Evolutionary conservation across 441 rosid genomes (phyloP).

Genomic region (Bruguiera hainesii): DNA sequence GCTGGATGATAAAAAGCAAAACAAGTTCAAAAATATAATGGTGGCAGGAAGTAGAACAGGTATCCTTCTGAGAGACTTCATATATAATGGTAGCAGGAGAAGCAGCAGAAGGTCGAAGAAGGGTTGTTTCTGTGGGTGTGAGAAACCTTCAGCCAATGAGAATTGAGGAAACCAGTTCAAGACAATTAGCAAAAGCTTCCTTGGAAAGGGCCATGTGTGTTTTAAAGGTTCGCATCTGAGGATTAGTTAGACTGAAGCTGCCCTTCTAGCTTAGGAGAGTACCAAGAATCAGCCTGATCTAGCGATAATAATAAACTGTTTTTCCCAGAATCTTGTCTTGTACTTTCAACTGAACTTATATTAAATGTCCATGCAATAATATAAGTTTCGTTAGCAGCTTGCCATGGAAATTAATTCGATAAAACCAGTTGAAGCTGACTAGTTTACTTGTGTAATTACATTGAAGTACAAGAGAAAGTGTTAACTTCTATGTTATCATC

Average conservation of each 20-base stretch:
- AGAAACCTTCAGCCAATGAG: constrained; percentile 37
- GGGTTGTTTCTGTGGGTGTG: constrained; percentile 72
- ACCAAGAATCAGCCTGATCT: constrained; percentile 20
- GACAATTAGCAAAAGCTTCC: constrained; percentile 10
- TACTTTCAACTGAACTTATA: constrained; percentile 3
- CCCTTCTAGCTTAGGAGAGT: constrained; percentile 11
- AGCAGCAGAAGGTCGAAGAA: constrained; percentile 49
- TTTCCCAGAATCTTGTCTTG: constrained; percentile 12
- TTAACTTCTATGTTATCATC: too few species aligned
- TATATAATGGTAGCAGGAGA: constrained; percentile 55
- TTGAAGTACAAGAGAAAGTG: too few species aligned
- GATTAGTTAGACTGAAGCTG: constrained; percentile 22
- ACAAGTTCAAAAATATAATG: constrained; percentile 27
- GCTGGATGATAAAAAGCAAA: constrained; percentile 69
- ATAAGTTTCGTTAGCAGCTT: background rate
- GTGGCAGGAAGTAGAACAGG: constrained; percentile 46
- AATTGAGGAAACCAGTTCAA: constrained; percentile 23
- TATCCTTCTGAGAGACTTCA: constrained; percentile 63
- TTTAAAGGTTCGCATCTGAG: constrained; percentile 8
- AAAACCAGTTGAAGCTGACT: too few species aligned
- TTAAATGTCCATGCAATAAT: constrained; percentile 3
- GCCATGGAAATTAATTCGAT: too few species aligned
- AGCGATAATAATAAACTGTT: constrained; percentile 22
- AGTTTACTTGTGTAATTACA: too few species aligned
- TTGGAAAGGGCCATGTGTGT: constrained; percentile 2